Evolutionary conservation across 139 green algal species (phyloP).

Genomic region (Bryopsis sp.): DNA sequence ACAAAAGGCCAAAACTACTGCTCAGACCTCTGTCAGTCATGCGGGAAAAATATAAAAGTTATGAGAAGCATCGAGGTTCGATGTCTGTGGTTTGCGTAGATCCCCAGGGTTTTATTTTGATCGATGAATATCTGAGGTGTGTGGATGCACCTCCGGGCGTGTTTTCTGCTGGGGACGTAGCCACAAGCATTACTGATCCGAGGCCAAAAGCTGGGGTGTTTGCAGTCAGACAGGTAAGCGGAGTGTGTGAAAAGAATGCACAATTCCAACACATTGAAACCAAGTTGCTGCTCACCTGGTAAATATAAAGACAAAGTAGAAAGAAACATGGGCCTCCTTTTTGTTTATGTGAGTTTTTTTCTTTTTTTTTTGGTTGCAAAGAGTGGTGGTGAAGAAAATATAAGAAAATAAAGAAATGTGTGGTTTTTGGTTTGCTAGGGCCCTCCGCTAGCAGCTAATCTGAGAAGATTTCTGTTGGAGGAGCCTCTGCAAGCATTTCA

Average conservation of each 20-base stretch:
- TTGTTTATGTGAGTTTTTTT: too few species aligned
- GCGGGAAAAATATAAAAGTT: too few species aligned
- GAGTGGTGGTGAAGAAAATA: not conserved
- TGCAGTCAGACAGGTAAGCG: conserved; percentile 74
- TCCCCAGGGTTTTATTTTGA: conserved; percentile 66
- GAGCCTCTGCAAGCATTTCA: conserved; percentile 56
- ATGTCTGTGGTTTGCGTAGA: conserved; percentile 19
- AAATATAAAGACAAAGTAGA: too few species aligned
- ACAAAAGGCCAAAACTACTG: too few species aligned
- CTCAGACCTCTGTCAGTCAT: too few species aligned
- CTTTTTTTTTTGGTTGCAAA: not conserved
- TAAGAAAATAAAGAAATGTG: conserved; percentile 30
- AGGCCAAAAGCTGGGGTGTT: conserved; percentile 96
- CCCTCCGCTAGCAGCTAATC: conserved; percentile 70
- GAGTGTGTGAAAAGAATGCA: not conserved
- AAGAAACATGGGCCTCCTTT: too few species aligned
- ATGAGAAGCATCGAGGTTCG: not conserved
- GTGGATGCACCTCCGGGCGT: conserved; percentile 46
- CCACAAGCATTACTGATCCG: conserved; percentile 53
- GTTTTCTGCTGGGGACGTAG: conserved; percentile 89
- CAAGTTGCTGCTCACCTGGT: too few species aligned
- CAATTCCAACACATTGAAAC: too few species aligned
- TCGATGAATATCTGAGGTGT: conserved; percentile 59
- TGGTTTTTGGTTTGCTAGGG: too few species aligned
- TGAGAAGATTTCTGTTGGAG: conserved; percentile 52